Conservation (phyloP, 2,329 filamentous ascomycete genomes). For the Hypocreales sp. region DNA sequence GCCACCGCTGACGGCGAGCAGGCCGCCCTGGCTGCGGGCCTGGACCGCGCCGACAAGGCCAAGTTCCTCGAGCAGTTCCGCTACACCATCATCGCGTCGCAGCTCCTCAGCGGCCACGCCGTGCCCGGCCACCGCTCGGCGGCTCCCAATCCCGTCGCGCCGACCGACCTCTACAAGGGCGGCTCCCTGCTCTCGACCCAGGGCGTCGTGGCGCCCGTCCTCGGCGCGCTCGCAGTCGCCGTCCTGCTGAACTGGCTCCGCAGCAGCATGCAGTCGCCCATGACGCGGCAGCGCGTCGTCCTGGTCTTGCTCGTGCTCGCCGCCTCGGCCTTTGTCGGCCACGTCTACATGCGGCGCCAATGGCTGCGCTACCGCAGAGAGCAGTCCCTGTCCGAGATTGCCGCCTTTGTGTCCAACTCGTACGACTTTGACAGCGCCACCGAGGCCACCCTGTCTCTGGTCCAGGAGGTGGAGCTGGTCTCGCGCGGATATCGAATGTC, state of each 20-base stretch:
- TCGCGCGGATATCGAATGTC: conserved; percentile 79
- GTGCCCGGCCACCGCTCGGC: conserved; percentile 22
- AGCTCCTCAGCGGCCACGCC: conserved; percentile 61
- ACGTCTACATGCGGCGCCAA: conserved; percentile 61
- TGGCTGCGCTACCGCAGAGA: conserved; percentile 68
- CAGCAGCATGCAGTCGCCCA: conserved; percentile 29
- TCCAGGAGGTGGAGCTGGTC: conserved; percentile 92
- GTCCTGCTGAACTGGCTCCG: conserved; percentile 60
- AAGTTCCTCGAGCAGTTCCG: conserved; percentile 86
- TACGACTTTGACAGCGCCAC: conserved; percentile 70
- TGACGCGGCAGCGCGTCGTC: conserved; percentile 40
- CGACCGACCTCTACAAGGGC: conserved; percentile 5
- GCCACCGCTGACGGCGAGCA: too few relatives aligned
- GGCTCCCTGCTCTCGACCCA: conserved; percentile 24
- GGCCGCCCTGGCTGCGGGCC: conserved; percentile 54
- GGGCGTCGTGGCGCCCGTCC: conserved; percentile 30
- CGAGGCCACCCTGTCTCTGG: conserved; percentile 61
- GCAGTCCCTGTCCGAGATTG: conserved; percentile 55
- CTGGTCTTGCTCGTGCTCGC: conserved; percentile 35
- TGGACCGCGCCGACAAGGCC: conserved; percentile 65
- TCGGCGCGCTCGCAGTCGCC: conserved; percentile 45
- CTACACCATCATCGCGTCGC: conserved; percentile 84
- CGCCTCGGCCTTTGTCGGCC: conserved; percentile 38
- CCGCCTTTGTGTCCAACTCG: conserved; percentile 53
- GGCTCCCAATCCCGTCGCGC: conserved; percentile 6